Conservation (phyloP, 148 eudicot species). For the Dysphania ambrosioides region DNA sequence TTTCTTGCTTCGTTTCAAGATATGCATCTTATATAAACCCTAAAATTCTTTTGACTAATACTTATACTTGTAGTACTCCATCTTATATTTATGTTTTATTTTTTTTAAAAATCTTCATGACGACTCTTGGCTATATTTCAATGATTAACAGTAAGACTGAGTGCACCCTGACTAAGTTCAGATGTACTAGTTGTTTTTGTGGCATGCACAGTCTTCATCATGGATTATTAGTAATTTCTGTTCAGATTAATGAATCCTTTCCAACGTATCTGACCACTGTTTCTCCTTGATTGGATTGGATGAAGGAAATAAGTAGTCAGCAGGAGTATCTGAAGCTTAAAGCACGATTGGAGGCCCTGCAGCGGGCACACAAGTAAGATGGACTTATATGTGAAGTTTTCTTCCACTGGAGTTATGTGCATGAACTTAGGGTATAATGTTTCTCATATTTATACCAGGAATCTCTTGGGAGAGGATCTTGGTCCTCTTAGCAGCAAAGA, state of each 20-base stretch:
- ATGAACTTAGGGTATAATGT: background rate
- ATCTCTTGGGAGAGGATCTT: slow-evolving; percentile 91
- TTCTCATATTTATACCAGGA: slow-evolving; percentile 37
- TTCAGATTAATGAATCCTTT: background rate
- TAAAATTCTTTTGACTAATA: background rate
- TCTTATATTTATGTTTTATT: too few relatives aligned
- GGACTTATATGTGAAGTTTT: background rate
- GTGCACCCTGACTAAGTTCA: too few relatives aligned
- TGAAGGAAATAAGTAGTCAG: slow-evolving; percentile 77
- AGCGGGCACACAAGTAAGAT: slow-evolving; percentile 62
- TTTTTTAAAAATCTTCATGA: too few relatives aligned
- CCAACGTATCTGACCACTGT: background rate
- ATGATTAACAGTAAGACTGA: too few relatives aligned
- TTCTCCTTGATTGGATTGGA: slow-evolving; percentile 2
- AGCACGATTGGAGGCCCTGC: slow-evolving; percentile 67
- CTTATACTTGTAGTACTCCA: background rate
- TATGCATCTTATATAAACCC: background rate
- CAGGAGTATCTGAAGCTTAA: slow-evolving; percentile 88
- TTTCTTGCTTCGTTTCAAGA: background rate
- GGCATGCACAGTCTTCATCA: too few relatives aligned
- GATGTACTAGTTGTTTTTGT: too few relatives aligned
- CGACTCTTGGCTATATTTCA: too few relatives aligned
- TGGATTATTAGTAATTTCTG: too few relatives aligned
- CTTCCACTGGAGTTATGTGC: background rate
- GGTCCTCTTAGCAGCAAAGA: slow-evolving; percentile 87